Percentiles rank a stretch among this genome's conserved stretches.
Conservation (phyloP, 2,329 filamentous ascomycete genomes). For the Talaromyces rugulosus region DNA sequence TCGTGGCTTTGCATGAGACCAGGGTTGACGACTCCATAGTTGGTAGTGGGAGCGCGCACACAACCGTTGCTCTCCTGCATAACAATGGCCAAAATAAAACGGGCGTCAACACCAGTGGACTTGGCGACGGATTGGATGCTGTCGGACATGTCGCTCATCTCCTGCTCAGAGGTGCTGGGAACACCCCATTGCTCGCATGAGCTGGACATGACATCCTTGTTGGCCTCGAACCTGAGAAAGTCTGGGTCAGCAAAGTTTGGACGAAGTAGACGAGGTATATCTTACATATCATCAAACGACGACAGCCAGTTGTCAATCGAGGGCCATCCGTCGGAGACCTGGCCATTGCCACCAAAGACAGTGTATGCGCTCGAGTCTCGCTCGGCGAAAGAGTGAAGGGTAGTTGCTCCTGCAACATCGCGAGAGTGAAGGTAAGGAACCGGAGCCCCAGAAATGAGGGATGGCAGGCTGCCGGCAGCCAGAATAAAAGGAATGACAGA, state of each 20-base stretch:
- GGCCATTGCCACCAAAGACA: conserved; percentile 11
- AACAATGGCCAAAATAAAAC: conserved; percentile 38
- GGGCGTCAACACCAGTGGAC: conserved; percentile 26
- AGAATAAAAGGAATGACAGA: conserved; percentile 13
- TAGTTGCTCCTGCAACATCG: conserved; percentile 2
- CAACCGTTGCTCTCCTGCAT: conserved; percentile 40
- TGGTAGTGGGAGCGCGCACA: conserved; percentile 34
- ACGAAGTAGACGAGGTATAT: neutral
- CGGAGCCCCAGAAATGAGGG: conserved; percentile 14
- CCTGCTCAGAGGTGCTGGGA: conserved; percentile 16
- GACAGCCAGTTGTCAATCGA: conserved; percentile 22
- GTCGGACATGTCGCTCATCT: conserved; percentile 21
- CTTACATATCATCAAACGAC: conserved; percentile 9
- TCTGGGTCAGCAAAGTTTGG: neutral
- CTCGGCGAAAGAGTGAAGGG: conserved; percentile 5
- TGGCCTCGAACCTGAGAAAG: conserved; percentile 2
- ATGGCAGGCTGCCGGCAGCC: conserved; percentile 14
- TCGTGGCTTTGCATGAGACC: conserved; percentile 39
- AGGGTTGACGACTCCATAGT: conserved; percentile 36
- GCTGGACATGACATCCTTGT: conserved; percentile 6
- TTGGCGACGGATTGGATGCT: conserved; percentile 29
- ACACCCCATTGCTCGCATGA: conserved; percentile 8
- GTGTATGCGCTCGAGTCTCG: conserved; percentile 7
- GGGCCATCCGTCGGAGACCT: conserved; percentile 26
- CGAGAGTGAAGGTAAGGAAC: conserved; percentile 12